Evolutionary conservation across 495 filamentous ascomycete species (phyloP).

Genomic region (Penicillium subrubescens): DNA sequence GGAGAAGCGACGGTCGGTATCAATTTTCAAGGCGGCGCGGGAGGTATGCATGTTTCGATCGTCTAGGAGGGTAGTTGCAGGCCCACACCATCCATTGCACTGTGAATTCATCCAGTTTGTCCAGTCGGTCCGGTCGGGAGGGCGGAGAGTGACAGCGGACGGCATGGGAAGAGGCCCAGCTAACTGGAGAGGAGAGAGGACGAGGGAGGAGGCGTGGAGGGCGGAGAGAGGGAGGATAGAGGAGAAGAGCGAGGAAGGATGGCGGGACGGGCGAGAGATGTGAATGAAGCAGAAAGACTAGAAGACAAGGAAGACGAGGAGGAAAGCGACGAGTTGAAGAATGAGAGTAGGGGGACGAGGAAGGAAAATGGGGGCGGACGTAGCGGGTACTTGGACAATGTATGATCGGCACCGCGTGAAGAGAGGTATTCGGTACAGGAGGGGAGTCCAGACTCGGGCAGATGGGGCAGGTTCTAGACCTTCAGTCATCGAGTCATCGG

Average conservation of each 20-base stretch:
- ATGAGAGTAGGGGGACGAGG: constrained; percentile 22
- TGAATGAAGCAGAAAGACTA: constrained; percentile 5
- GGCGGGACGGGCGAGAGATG: background rate
- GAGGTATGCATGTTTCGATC: constrained; percentile 36
- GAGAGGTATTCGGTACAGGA: constrained; percentile 20
- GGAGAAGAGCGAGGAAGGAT: background rate
- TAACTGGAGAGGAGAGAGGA: constrained; percentile 1
- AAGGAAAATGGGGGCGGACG: constrained; percentile 9
- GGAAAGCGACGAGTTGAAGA: constrained; percentile 1
- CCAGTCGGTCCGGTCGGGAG: constrained; percentile 28
- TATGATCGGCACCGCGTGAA: constrained; percentile 7
- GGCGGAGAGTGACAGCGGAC: constrained; percentile 19
- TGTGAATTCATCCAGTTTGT: constrained; percentile 40
- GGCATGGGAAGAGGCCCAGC: constrained; percentile 15
- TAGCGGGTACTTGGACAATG: constrained; percentile 19
- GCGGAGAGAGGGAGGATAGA: background rate
- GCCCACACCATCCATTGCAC: constrained; percentile 43
- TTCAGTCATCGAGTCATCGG: constrained; percentile 32
- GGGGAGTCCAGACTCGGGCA: constrained; percentile 19
- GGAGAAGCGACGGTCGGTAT: constrained; percentile 21
- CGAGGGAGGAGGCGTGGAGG: constrained; percentile 3
- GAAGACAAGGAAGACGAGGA: background rate
- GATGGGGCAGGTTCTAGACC: constrained; percentile 29
- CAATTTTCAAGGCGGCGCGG: constrained; percentile 21
- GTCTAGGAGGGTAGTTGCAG: constrained; percentile 30